Percentiles rank a stretch among this genome's conserved stretches.
phyloP scores from a whole-genome alignment of 345 rosid species.

The Populus alba region DNA sequence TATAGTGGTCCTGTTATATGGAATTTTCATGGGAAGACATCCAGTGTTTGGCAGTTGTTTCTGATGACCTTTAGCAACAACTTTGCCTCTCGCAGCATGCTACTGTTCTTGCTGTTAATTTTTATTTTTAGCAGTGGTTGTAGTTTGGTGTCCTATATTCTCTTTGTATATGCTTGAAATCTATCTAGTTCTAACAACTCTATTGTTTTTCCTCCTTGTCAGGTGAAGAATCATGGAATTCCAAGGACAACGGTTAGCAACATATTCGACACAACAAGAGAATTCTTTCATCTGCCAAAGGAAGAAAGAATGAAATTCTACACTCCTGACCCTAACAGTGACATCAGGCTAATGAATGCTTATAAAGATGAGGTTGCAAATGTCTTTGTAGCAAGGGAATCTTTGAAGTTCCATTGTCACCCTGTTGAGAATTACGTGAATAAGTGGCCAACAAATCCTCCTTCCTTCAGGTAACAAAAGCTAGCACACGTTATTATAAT shows the following conservation, averaged over 20 bases:
- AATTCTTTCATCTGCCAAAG: neutral
- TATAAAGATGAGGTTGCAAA: neutral
- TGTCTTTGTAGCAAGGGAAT: neutral
- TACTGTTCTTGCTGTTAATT: neutral
- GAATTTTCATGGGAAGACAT: neutral
- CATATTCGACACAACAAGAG: neutral
- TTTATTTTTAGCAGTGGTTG: neutral
- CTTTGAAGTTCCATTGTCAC: neutral
- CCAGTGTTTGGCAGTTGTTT: neutral
- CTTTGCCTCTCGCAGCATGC: neutral
- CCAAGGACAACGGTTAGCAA: neutral
- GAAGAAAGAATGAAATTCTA: neutral
- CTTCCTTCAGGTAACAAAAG: neutral
- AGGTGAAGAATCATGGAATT: neutral
- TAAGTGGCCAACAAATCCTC: neutral
- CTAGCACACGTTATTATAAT: neutral
- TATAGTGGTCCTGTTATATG: too few relatives aligned
- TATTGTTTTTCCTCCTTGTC: too few relatives aligned
- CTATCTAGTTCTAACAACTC: neutral
- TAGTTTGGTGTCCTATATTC: neutral
- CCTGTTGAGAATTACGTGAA: neutral
- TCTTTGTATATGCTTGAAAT: too few relatives aligned
- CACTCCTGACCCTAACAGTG: neutral
- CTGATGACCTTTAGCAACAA: neutral
- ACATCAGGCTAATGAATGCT: neutral